These are phyloP conservation scores for Pichia deserticola DNA, from an alignment of 805 yeast species.

Conservation along the genomic window DNA sequence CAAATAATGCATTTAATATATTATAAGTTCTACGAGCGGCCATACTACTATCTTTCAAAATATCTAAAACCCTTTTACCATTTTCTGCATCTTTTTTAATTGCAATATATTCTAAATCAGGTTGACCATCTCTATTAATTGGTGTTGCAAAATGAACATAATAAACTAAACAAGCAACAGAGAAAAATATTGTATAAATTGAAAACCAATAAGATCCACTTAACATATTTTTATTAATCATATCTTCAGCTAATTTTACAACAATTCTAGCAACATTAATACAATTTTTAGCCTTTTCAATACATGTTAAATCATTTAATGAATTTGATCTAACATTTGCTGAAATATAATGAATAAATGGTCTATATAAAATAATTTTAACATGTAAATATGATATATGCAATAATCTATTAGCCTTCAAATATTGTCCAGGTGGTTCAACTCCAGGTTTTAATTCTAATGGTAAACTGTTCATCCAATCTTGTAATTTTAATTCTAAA, in stretches of 20 bases:
- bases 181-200: slow-evolving; percentile 80
- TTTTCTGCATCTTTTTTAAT: slow-evolving; percentile 71
- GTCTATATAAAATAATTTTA: slow-evolving; percentile 75
- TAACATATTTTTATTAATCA: slow-evolving; percentile 63
- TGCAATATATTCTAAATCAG: slow-evolving; percentile 45
- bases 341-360: slow-evolving; percentile 77
- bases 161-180: slow-evolving; percentile 79
- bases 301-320: slow-evolving; percentile 48
- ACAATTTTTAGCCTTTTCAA: slow-evolving; percentile 73
- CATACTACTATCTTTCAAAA: slow-evolving; percentile 63
- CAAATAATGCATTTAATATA: slow-evolving; percentile 71
- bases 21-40: slow-evolving; percentile 78
- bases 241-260: slow-evolving; percentile 70
- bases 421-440: slow-evolving; percentile 58
- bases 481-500: slow-evolving; percentile 60
- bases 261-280: slow-evolving; percentile 78
- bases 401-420: slow-evolving; percentile 67
- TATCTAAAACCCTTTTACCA: slow-evolving; percentile 68
- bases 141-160: slow-evolving; percentile 53
- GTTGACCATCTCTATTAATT: slow-evolving; percentile 28
- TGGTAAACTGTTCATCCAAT: slow-evolving; percentile 70
- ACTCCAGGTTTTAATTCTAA: slow-evolving; percentile 61
- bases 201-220: slow-evolving; percentile 91
- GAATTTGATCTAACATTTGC: slow-evolving; percentile 35
- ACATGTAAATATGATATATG: slow-evolving; percentile 70